Evolutionary conservation across 768 basidiomycete species (phyloP).

Genomic region (Termitomyces sp.): DNA sequence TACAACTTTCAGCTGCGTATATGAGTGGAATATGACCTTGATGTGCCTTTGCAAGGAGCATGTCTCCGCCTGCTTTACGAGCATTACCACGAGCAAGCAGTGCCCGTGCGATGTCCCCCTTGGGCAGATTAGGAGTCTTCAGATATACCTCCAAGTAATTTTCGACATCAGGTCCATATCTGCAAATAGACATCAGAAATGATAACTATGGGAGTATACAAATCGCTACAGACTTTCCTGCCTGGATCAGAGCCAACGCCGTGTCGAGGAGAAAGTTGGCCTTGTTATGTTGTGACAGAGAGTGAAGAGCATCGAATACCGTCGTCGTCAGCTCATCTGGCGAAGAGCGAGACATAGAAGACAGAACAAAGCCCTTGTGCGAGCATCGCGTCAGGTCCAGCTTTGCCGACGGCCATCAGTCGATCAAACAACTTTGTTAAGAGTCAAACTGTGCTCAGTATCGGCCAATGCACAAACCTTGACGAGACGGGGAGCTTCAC

Average conservation of each 20-base stretch:
- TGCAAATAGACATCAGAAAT: slow-evolving; percentile 17
- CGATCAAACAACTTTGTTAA: neutral
- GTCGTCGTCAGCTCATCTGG: slow-evolving; percentile 49
- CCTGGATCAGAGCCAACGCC: slow-evolving; percentile 39
- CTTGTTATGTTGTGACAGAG: slow-evolving; percentile 36
- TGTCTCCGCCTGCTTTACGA: slow-evolving; percentile 48
- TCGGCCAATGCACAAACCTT: neutral
- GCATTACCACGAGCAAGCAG: slow-evolving; percentile 56
- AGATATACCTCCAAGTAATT: slow-evolving; percentile 63
- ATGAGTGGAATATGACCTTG: slow-evolving; percentile 35
- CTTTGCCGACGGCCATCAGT: neutral
- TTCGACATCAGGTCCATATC: slow-evolving; percentile 61
- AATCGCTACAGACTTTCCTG: slow-evolving; percentile 36
- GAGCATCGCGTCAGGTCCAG: neutral
- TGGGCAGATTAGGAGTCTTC: slow-evolving; percentile 50
- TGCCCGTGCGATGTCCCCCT: slow-evolving; percentile 45
- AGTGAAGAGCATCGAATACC: slow-evolving; percentile 41
- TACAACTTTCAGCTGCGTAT: neutral
- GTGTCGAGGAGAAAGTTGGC: slow-evolving; percentile 48
- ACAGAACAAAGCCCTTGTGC: neutral
- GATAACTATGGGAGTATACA: neutral
- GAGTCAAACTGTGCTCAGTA: neutral
- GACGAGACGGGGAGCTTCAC: neutral
- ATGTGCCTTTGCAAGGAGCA: slow-evolving; percentile 49
- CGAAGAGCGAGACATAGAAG: slow-evolving; percentile 18